phyloP scores from a whole-genome alignment of 768 basidiomycete genomes.

The Russula dissimulans region DNA sequence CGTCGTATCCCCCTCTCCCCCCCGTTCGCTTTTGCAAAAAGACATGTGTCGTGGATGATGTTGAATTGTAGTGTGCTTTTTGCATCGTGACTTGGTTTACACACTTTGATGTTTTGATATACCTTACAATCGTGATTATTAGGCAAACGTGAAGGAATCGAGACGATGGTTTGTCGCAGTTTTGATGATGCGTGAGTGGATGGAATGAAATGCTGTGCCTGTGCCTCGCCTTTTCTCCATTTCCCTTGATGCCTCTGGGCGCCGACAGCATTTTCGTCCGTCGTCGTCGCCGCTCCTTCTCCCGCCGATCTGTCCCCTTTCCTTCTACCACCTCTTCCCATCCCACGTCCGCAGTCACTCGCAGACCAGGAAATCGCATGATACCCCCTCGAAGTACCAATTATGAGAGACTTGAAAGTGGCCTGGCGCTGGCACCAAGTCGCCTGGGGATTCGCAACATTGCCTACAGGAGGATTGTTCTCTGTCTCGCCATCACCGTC shows the following conservation, averaged over 20 bases:
- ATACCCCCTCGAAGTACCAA: constrained; percentile 33
- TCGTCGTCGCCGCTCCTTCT: neutral
- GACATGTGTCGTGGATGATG: neutral
- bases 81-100: constrained; percentile 4
- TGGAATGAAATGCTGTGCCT: neutral
- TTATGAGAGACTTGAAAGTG: constrained; percentile 56
- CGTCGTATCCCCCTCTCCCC: constrained; percentile 40
- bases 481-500: constrained; percentile 48
- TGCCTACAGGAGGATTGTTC: constrained; percentile 59
- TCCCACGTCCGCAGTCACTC: neutral
- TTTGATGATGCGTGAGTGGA: neutral
- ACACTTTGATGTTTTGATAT: neutral
- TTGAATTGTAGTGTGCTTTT: constrained; percentile 12
- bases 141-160: neutral
- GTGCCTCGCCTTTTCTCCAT: neutral
- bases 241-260: neutral
- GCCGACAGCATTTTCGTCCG: neutral
- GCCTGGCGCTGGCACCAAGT: constrained; percentile 48
- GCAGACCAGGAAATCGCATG: constrained; percentile 16
- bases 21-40: neutral
- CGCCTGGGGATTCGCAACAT: constrained; percentile 26
- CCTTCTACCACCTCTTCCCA: neutral
- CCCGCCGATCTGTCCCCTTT: neutral
- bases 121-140: neutral
- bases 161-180: neutral